Evolutionary conservation across 495 filamentous ascomycete genomes (phyloP), one percentile per base, ranked within the genome.

Genomic region (Evernia prunastri): DNA sequence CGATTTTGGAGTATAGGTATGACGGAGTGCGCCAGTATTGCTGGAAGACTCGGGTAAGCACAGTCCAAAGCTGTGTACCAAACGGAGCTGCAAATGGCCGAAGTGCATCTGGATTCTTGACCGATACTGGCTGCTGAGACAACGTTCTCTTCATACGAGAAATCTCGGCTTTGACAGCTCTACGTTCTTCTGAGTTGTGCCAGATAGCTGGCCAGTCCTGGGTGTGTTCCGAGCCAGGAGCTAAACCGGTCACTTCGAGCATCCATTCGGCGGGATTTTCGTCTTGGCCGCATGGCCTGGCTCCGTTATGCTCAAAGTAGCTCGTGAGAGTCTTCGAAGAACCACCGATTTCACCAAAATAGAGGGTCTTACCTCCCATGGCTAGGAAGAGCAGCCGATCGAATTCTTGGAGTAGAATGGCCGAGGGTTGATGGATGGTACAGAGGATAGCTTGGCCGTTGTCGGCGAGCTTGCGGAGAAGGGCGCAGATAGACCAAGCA

Each of bases 241-340:
- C 92, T 31, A 90, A 91, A 65, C 92, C 93, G 70, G 93, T 96
- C 56, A 91, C 87, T 70, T 96, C 91, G 42, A 97, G 80, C 90
- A 97, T 96, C 89, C 90, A 96, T 76, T 97, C 93, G 25, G 93
- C 93, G 33, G 91, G 91, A 65, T 83, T 97, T n/a, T 90, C 88
- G 18, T 88, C 86, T 3, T 71, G 66, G 4, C 89, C 88, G 74
- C 91, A 96, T 47, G 84, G 79, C 25, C 80, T 76, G 4, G 88
- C 89, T 54, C 92, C 88, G 69, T 92, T 88, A 56, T 80, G 78
- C 75, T 94, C 88, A 67, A 96, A 96, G 75, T 96, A 96, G 66
- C 73, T 81, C 2, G 84, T 82, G 66, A 96, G 73, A 23, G 79
- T 87, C 31, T 81, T 80, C 0, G 90, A 90, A 78, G 90, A 88